A percentile compares a stretch with the other conserved stretches of the same genome.
phyloP scores from a whole-genome alignment of 352 stramenopile species.

The Phytophthora syringae region DNA sequence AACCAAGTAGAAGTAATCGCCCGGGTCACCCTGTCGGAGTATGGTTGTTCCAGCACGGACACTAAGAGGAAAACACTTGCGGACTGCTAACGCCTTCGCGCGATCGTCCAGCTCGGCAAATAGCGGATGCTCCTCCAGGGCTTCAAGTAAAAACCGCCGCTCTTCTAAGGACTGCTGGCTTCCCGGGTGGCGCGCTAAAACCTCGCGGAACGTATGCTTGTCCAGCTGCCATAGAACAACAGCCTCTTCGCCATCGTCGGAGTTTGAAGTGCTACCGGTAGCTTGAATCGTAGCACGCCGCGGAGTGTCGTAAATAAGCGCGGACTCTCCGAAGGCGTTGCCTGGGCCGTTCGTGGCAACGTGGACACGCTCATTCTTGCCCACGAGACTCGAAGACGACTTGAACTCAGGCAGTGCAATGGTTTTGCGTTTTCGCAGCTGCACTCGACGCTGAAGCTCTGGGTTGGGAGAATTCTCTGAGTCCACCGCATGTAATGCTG shows the following conservation, averaged over 20 bases:
- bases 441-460: conserved; percentile 22
- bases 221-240: conserved; percentile 84
- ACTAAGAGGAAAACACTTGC: conserved; percentile 82
- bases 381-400: conserved; percentile 62
- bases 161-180: conserved; percentile 85
- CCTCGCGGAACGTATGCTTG: conserved; percentile 62
- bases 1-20: conserved; percentile 89
- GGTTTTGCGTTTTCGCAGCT: conserved; percentile 71
- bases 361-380: conserved; percentile 70
- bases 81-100: conserved; percentile 80
- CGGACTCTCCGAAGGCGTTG: conserved; percentile 83
- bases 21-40: conserved; percentile 78
- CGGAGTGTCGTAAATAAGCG: conserved; percentile 86
- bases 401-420: conserved; percentile 75
- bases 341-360: conserved; percentile 84
- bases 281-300: conserved; percentile 73
- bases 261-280: conserved; percentile 14
- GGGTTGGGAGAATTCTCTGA: conserved; percentile 16
- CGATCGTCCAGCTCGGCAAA: conserved; percentile 79
- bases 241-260: conserved; percentile 23
- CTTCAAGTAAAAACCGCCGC: conserved; percentile 71
- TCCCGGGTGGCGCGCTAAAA: conserved; percentile 66
- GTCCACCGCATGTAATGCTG: conserved; percentile 25
- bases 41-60: conserved; percentile 70
- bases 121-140: conserved; percentile 74